Evolutionary conservation across 768 basidiomycete species (phyloP).

Genomic region (Termitomyces sp.): DNA sequence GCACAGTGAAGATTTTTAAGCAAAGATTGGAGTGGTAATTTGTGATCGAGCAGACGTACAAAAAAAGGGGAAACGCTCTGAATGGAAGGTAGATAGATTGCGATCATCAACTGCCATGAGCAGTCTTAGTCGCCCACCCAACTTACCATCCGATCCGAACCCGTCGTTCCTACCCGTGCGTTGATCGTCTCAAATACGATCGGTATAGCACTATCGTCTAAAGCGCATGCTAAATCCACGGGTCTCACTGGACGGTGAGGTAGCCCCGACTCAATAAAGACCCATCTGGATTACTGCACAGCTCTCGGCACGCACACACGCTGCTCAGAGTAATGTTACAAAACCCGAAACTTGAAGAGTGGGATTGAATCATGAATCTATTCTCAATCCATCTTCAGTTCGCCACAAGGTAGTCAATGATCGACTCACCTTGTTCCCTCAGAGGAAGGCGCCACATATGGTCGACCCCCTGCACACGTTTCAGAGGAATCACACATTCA

Average conservation of each 20-base stretch:
- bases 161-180: neutral
- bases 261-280: neutral
- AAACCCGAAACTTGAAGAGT: neutral
- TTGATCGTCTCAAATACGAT: neutral
- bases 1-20: neutral
- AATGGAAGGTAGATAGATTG: neutral
- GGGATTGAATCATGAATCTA: neutral
- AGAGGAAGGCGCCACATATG: conserved; percentile 13
- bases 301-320: neutral
- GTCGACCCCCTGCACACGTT: conserved; percentile 16
- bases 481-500: conserved; percentile 19
- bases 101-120: neutral
- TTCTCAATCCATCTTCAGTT: conserved; percentile 11
- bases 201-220: too few species aligned
- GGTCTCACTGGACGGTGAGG: neutral
- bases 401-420: neutral
- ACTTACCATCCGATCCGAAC: conserved; percentile 1
- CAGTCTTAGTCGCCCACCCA: neutral
- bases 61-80: neutral
- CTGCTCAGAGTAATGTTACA: neutral
- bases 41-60: neutral
- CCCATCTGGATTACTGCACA: neutral
- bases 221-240: neutral
- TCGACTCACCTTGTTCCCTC: conserved; percentile 18
- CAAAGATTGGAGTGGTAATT: neutral